These are phyloP conservation scores for Erigeron canadensis DNA, from an alignment of 129 eudicot species.

Conservation along the genomic window DNA sequence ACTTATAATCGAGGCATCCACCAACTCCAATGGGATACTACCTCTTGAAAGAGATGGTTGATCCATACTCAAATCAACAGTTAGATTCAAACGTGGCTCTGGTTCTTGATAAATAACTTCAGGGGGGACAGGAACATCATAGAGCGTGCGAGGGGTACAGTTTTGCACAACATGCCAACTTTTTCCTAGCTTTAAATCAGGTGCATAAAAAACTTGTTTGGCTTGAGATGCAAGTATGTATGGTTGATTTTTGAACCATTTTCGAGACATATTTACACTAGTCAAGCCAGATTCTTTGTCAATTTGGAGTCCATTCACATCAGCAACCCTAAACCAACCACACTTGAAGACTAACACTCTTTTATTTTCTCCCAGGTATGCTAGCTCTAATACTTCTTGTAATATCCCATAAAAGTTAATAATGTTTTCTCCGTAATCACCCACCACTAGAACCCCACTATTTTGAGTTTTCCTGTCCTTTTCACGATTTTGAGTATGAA, in stretches of 20 bases:
- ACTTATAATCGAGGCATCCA: not conserved
- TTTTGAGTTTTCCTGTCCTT: constrained; percentile 1
- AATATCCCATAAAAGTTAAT: constrained; percentile 7
- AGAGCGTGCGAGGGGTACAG: not conserved
- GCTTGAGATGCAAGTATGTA: not conserved
- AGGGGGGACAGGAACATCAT: not conserved
- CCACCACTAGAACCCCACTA: constrained; percentile 6
- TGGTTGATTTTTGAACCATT: not conserved
- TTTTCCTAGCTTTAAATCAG: not conserved
- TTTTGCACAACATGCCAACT: constrained; percentile 5
- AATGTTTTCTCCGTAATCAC: not conserved
- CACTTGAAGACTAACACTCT: constrained; percentile 8
- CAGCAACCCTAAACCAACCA: constrained; percentile 11
- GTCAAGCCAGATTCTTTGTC: not conserved
- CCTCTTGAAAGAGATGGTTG: not conserved
- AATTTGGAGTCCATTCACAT: constrained; percentile 6
- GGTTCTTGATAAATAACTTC: not conserved
- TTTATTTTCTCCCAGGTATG: constrained; percentile 10
- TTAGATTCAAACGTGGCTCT: not conserved
- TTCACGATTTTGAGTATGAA: not conserved
- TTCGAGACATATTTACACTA: not conserved
- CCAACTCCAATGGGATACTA: not conserved
- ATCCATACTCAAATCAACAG: not conserved
- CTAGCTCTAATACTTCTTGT: constrained; percentile 5
- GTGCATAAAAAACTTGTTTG: not conserved